Conservation (phyloP, 495 filamentous ascomycete genomes). For the Penicillium crystallinum region DNA sequence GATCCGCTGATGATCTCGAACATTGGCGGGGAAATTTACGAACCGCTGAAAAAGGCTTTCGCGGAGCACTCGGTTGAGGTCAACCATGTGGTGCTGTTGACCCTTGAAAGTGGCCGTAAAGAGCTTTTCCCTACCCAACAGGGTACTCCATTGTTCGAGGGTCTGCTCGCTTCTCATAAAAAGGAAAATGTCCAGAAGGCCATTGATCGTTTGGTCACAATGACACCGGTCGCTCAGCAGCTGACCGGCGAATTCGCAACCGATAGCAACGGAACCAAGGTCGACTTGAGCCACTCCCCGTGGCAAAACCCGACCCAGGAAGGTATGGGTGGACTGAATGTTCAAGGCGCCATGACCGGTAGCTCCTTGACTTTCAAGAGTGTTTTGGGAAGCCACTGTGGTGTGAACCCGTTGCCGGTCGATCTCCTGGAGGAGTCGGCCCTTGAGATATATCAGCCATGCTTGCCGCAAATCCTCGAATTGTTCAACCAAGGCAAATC, state of each 20-base stretch:
- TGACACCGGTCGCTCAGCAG: slow-evolving; percentile 38
- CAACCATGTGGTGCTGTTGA: slow-evolving; percentile 39
- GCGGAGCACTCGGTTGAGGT: slow-evolving; percentile 28
- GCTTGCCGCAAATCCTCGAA: slow-evolving; percentile 41
- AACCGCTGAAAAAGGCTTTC: slow-evolving; percentile 27
- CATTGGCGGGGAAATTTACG: slow-evolving; percentile 30
- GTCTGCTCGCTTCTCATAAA: slow-evolving; percentile 28
- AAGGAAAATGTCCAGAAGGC: slow-evolving; percentile 14
- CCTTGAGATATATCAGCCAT: slow-evolving; percentile 43
- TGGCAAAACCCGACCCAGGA: slow-evolving; percentile 20
- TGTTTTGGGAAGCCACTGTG: slow-evolving; percentile 41
- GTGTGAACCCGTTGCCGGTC: slow-evolving; percentile 40
- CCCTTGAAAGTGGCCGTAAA: slow-evolving; percentile 44
- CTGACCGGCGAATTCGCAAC: slow-evolving; percentile 38
- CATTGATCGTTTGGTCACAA: slow-evolving; percentile 26
- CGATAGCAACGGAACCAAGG: slow-evolving; percentile 27
- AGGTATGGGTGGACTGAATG: slow-evolving; percentile 41
- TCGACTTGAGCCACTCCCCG: slow-evolving; percentile 16
- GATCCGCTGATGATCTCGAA: slow-evolving; percentile 45
- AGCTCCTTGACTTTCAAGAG: slow-evolving; percentile 46
- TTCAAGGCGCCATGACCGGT: slow-evolving; percentile 37
- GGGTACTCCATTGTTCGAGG: slow-evolving; percentile 33
- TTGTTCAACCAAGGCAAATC: slow-evolving; percentile 34
- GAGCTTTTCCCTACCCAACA: slow-evolving; percentile 44
- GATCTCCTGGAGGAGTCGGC: slow-evolving; percentile 40